These are phyloP conservation scores for Niveomyces coronatus DNA, from an alignment of 2,329 filamentous ascomycete genomes.

Conservation along the genomic window DNA sequence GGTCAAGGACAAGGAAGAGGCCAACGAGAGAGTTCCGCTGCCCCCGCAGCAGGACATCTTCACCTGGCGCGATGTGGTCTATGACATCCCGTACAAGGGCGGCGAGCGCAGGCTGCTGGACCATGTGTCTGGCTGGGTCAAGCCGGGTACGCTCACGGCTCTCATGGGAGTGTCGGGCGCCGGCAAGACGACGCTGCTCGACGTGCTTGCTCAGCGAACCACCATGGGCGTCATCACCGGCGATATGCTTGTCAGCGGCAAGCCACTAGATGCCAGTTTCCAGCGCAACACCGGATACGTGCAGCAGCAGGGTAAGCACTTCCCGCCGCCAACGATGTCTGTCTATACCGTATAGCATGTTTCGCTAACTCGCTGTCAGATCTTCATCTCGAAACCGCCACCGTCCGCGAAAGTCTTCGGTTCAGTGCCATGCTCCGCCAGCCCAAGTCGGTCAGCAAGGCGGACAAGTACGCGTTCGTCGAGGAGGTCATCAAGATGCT, in stretches of 20 bases:
- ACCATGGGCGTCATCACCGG: conserved; percentile 54
- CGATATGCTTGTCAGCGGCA: conserved; percentile 56
- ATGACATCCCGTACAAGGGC: conserved; percentile 60
- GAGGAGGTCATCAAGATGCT: conserved; percentile 57
- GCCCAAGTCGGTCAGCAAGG: conserved; percentile 38
- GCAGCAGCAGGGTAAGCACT: conserved; percentile 46
- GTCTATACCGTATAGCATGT: not conserved
- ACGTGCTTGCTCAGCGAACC: conserved; percentile 37
- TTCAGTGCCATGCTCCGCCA: conserved; percentile 51
- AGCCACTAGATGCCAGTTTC: conserved; percentile 44
- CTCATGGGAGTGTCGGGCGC: conserved; percentile 53
- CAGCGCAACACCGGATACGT: conserved; percentile 58
- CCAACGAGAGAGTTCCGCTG: conserved; percentile 11
- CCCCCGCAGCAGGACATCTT: conserved; percentile 49
- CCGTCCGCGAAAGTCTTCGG: conserved; percentile 42
- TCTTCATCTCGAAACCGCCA: conserved; percentile 44
- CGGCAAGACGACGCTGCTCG: conserved; percentile 33
- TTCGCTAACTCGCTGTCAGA: conserved; percentile 24
- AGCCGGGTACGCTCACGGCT: conserved; percentile 77
- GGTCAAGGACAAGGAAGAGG: conserved; percentile 20
- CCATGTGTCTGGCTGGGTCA: conserved; percentile 78
- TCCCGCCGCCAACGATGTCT: no score
- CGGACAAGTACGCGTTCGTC: conserved; percentile 52
- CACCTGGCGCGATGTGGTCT: conserved; percentile 70
- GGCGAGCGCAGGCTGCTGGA: conserved; percentile 64